Base-by-base conservation (phyloP, 768 basidiomycete species). In the Boletus pseudopeckii region DNA sequence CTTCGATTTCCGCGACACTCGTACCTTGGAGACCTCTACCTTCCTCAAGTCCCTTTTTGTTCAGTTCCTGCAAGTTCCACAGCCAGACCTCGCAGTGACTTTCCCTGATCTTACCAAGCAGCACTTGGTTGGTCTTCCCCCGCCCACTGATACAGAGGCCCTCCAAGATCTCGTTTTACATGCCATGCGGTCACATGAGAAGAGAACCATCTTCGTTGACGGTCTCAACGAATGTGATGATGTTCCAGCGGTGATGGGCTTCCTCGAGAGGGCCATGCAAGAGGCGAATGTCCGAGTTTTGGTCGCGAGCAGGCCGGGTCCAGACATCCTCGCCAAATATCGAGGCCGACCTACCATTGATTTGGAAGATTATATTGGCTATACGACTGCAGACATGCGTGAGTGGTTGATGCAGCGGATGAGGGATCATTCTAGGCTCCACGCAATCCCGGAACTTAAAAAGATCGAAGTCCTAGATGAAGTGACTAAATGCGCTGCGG, bases 221-320 rank as follows among this genome's bases (percentile, higher is more conserved):
- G 62, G 64, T 33, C 62, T 67, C 28, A 59, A 67, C 42, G 66
- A 67, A 48, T 67, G 66, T 45, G 56, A 69, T 17, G 61, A 66
- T 14, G 44, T 62, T 28, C 56, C 43, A 0, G 47, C 22, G 3
- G 56, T 62, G 18, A 59, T 67, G 47, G 26, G 33, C 30, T 68
- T 66, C 47, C 64, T 67, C 10, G 62, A 68, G 45, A 61, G 33
- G 44, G 48, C 48, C 26, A 56, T 61, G 62, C 46, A 57, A 17
- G 66, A 67, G 48, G 5, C 53, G 32, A 58, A 64, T 39, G 58
- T 64, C 54, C 64, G 64, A 18, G 39, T 68, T 41, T 36, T 67
- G 24, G 50, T 67, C 22, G 37, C 67, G 2, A 64, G 66, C 28
- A 46, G 67, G 38, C 58, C 64, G 3, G 67, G 68, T 20, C 45